Percentiles rank a stretch among this genome's conserved stretches.
Conservation (phyloP, 177 flowering plant genomes). For the Telopea speciosissima region DNA sequence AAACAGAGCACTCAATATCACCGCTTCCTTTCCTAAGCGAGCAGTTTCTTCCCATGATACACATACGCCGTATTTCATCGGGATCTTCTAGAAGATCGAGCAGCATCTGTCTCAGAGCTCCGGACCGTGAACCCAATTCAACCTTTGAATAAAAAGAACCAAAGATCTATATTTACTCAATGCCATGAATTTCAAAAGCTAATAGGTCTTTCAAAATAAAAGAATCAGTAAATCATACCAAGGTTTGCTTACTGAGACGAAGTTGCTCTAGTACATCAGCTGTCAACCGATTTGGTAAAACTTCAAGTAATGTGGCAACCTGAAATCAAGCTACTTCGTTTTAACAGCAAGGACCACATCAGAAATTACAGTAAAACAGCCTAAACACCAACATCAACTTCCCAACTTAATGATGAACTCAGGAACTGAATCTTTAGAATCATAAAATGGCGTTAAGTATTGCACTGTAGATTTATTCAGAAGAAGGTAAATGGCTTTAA, state of each 20-base stretch:
- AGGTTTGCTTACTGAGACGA: constrained; percentile 84
- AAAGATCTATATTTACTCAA: constrained; percentile 5
- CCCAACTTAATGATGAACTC: background rate
- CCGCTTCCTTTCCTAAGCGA: constrained; percentile 41
- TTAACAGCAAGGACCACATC: background rate
- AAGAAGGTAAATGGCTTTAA: background rate
- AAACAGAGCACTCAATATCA: constrained; percentile 68
- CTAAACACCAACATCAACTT: background rate
- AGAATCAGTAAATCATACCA: constrained; percentile 39
- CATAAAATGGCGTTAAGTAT: background rate
- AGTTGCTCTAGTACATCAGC: constrained; percentile 89
- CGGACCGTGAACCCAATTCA: constrained; percentile 90
- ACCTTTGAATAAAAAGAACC: constrained; percentile 41
- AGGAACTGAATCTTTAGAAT: background rate
- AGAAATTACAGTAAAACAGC: too few relatives aligned
- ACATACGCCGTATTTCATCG: constrained; percentile 85
- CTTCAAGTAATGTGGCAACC: constrained; percentile 85
- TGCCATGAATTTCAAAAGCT: background rate
- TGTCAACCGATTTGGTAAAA: constrained; percentile 78
- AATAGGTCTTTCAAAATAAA: background rate
- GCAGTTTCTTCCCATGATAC: constrained; percentile 91
- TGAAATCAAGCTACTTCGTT: constrained; percentile 21
- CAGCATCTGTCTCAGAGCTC: constrained; percentile 90
- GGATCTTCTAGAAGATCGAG: constrained; percentile 97
- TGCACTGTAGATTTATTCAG: background rate